Conservation (phyloP, 441 rosid genomes). For the Codiaeum variegatum region DNA sequence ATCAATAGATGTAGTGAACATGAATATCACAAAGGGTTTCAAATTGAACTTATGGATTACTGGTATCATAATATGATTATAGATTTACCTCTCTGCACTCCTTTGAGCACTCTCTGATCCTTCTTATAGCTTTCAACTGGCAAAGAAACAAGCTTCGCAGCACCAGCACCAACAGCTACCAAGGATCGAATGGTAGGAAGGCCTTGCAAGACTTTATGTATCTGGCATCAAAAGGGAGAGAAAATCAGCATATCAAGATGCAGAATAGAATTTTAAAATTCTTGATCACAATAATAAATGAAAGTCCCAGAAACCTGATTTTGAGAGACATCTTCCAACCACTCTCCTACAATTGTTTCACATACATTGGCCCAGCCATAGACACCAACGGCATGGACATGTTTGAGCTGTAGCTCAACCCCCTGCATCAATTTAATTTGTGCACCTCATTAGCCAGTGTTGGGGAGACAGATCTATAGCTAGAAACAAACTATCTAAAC, state of each 20-base stretch:
- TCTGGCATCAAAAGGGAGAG: constrained; percentile 39
- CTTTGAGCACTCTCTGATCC: constrained; percentile 80
- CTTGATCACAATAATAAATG: neutral
- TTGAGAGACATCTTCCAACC: constrained; percentile 97
- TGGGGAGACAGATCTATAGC: constrained; percentile 1
- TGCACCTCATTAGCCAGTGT: constrained; percentile 15
- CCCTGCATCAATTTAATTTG: constrained; percentile 59
- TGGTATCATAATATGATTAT: neutral
- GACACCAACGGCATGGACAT: constrained; percentile 81
- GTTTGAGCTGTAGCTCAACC: constrained; percentile 87
- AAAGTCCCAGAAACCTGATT: constrained; percentile 64
- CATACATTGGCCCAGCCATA: constrained; percentile 92
- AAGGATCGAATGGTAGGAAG: constrained; percentile 81
- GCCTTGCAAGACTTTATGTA: constrained; percentile 70
- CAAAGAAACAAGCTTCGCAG: constrained; percentile 75
- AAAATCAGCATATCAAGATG: constrained; percentile 7
- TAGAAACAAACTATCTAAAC: neutral
- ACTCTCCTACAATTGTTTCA: constrained; percentile 90
- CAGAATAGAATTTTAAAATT: constrained; percentile 13
- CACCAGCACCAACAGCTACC: constrained; percentile 76
- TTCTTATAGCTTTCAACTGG: constrained; percentile 91
- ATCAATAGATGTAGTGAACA: no score
- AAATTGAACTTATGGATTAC: neutral
- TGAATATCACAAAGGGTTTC: no score
- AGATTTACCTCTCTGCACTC: constrained; percentile 90